phyloP scores from a whole-genome alignment of 345 rosid genomes.

The Moricandia moricandioides region DNA sequence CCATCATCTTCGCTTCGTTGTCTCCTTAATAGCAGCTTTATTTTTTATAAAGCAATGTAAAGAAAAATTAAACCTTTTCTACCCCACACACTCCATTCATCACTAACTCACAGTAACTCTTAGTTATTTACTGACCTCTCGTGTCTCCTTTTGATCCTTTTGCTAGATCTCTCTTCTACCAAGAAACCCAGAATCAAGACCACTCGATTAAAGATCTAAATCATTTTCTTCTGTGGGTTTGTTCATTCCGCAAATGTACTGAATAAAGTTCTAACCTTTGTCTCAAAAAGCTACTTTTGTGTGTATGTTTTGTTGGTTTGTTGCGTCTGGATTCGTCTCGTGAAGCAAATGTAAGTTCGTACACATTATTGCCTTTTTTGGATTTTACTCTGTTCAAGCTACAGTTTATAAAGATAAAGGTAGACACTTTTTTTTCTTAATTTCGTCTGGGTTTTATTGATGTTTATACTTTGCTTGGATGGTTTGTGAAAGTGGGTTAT shows the following conservation, averaged over 20 bases:
- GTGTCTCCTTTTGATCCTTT: neutral
- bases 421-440: neutral
- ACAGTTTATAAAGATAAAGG: constrained; percentile 17
- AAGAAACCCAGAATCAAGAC: constrained; percentile 24
- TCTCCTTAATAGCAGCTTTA: constrained; percentile 12
- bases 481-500: constrained; percentile 33
- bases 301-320: constrained; percentile 2
- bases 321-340: constrained; percentile 27
- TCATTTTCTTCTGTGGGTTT: neutral
- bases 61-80: constrained; percentile 21
- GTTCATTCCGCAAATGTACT: constrained; percentile 23
- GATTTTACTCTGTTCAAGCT: constrained; percentile 27
- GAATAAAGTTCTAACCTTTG: constrained; percentile 4
- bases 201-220: constrained; percentile 24
- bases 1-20: constrained; percentile 28
- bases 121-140: neutral
- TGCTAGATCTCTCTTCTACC: constrained; percentile 29
- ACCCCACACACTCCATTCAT: constrained; percentile 14
- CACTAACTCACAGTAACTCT: constrained; percentile 9
- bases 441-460: neutral
- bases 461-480: constrained; percentile 47
- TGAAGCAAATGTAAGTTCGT: constrained; percentile 36
- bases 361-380: constrained; percentile 30
- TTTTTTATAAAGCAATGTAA: neutral
- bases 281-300: constrained; percentile 21